Base-by-base conservation (phyloP, 2,329 filamentous ascomycete species). In the Neocucurbitaria cava region DNA sequence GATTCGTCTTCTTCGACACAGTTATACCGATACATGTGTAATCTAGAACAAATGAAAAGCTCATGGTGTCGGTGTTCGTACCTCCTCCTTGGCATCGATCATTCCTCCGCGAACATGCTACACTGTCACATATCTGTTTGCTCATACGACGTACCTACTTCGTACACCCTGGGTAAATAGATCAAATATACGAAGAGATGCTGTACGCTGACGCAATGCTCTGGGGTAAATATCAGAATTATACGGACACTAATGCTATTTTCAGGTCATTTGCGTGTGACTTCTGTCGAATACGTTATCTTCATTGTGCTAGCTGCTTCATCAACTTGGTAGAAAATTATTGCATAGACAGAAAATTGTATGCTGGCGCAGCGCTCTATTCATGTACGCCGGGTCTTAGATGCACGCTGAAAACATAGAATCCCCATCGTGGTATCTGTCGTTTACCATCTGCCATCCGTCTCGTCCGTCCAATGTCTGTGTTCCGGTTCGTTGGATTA, bases 281-380 rank as follows among this genome's bases (percentile, higher is more conserved):
- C 10, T 24, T 11, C 15, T 3, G 20, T 15, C 18, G 38, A 3
- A 23, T 23, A 30, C 15, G 24, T 5, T 4, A 13, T 31, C 6
- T 43, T 11, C 41, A 3, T 42, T n/a, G 23, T 1, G 38, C 6
- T n/a, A 45, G 26, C 51, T 47, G 23, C 33, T 43, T 44, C 51
- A 24, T 43, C 36, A 35, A 21, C 49, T 54, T 49, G 26, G n/a
- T 46, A 36, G 24, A 26, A 54, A 46, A 53, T 56, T 56, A 36
- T 17, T 24, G 46, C 39, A 18, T 15, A 46, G 36, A 52, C 43
- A 26, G 23, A 23, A 49, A 21, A 61, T 64, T 64, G 46, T 63
- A 67, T 57, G 58, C 61, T 56, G 60, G 69, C 66, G 66, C 70
- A 69, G 52, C 64, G 63, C 65, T 69, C 59, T 64, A 49, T 69